These are phyloP conservation scores for Terfezia claveryi DNA, from an alignment of 495 filamentous ascomycete species.

Conservation along the genomic window DNA sequence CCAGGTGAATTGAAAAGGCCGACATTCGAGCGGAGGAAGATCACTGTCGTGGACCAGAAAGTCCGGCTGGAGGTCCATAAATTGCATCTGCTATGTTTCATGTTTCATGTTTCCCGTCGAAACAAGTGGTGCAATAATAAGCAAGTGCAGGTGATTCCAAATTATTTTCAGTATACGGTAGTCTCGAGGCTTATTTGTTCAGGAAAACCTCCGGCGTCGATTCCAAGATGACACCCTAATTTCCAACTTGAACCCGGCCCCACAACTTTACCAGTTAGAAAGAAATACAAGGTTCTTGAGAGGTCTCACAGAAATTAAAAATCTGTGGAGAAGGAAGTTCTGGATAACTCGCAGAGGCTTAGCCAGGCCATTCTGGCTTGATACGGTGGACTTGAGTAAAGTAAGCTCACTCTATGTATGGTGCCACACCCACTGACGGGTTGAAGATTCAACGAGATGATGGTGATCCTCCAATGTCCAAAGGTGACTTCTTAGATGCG, in stretches of 20 bases:
- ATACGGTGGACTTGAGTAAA: constrained; percentile 34
- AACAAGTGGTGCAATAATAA: constrained; percentile 81
- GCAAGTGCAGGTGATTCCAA: constrained; percentile 30
- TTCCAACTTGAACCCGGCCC: constrained; percentile 24
- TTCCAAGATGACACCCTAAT: constrained; percentile 19
- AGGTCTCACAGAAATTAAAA: constrained; percentile 46
- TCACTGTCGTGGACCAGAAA: constrained; percentile 47
- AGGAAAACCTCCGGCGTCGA: background rate
- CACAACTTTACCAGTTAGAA: constrained; percentile 35
- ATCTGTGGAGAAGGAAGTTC: constrained; percentile 45
- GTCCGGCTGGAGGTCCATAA: constrained; percentile 63
- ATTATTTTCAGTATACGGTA: too few relatives aligned
- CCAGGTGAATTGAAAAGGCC: constrained; percentile 19
- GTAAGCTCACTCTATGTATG: constrained; percentile 22
- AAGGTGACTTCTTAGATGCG: constrained; percentile 45
- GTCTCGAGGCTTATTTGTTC: too few relatives aligned
- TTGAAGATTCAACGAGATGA: background rate
- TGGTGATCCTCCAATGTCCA: constrained; percentile 27
- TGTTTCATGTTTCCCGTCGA: constrained; percentile 48
- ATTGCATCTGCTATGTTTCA: constrained; percentile 57
- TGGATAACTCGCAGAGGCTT: constrained; percentile 27
- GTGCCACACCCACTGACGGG: background rate
- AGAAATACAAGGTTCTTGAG: constrained; percentile 46
- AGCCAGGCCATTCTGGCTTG: constrained; percentile 9
- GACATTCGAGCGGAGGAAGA: constrained; percentile 15